phyloP scores from a whole-genome alignment of 306 rosid species.

The Senna tora region DNA sequence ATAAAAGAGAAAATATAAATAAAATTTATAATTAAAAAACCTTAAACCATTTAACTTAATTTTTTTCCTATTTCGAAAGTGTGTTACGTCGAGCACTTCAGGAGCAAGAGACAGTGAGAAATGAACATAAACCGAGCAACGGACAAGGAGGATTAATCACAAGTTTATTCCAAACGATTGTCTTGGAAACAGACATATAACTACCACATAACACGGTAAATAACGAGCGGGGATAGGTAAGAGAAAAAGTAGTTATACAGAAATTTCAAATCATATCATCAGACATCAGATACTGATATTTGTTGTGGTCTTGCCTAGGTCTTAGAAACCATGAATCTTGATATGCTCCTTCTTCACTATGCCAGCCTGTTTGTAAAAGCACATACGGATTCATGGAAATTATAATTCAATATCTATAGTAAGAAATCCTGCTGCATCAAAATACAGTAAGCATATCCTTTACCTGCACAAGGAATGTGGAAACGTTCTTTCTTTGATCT shows the following conservation, averaged over 20 bases:
- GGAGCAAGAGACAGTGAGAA: conserved; percentile 15
- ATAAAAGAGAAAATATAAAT: too few species aligned
- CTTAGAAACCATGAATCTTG: conserved; percentile 66
- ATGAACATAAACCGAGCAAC: background rate
- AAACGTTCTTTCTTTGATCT: conserved; percentile 64
- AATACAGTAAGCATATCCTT: background rate
- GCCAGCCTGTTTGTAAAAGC: conserved; percentile 51
- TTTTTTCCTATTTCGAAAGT: too few species aligned
- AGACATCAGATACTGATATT: too few species aligned
- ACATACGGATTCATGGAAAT: conserved; percentile 9
- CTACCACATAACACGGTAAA: conserved; percentile 38
- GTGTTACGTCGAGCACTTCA: background rate
- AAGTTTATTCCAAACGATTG: conserved; percentile 40
- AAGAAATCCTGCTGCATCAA: background rate
- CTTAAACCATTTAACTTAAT: too few species aligned
- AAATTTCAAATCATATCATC: conserved; percentile 30
- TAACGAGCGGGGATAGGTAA: conserved; percentile 19
- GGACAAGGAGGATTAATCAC: conserved; percentile 27
- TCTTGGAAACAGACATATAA: conserved; percentile 37
- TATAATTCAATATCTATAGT: background rate
- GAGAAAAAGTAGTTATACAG: conserved; percentile 13
- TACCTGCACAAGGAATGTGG: conserved; percentile 68
- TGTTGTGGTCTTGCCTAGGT: conserved; percentile 1
- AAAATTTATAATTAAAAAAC: too few species aligned
- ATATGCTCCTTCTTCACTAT: conserved; percentile 66